Evolutionary conservation across 768 basidiomycete genomes (phyloP), one percentile per base, ranked within the genome.

Genomic region (Nidula microcarpa): DNA sequence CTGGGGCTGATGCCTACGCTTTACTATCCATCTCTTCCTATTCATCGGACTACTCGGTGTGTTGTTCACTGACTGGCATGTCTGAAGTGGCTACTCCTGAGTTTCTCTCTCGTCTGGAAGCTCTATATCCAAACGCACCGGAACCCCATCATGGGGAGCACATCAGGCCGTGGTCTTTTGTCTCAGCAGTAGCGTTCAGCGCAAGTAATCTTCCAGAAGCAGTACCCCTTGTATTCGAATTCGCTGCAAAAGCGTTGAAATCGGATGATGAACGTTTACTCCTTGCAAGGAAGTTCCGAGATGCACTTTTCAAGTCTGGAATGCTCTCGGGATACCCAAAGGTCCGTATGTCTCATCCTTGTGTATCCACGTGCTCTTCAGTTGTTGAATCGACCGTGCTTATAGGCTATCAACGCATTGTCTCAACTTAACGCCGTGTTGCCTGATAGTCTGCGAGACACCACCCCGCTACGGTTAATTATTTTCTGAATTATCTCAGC

Each of bases 231-330:
- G 77, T 87, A 5, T 84, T 84, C 62, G 58, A 76, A 43, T 68
- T 78, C 55, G 82, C 73, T 2, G 59, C 82, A 44, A 52, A 68
- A 2, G 79, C 83, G 46, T 65, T 83, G 0, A 66, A 71, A 52
- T 57, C 60, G 6, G 51, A 43, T 23, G 37, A 45, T 13, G 23
- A 82, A 52, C 70, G 65, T 41, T 60, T 71, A 18, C 44, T 72
- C 6, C 68, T 86, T 2, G 78, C 79, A 37, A 73, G 78, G 50
- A 84, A 76, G 57, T 64, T 86, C n/a, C 71, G 83, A 33, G 86
- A 88, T 55, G 79, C 78, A 0, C 55, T 87, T 5, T 79, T 88
- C 68, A 85, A 86, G 61, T 74, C 80, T 4, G 86, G 82, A 3
- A 60, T 84, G 57, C 71, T 78, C 16, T 70, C 72, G 50, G 86